These are phyloP conservation scores for Eucalyptus rudis DNA, from an alignment of 345 rosid genomes.

Conservation along the genomic window DNA sequence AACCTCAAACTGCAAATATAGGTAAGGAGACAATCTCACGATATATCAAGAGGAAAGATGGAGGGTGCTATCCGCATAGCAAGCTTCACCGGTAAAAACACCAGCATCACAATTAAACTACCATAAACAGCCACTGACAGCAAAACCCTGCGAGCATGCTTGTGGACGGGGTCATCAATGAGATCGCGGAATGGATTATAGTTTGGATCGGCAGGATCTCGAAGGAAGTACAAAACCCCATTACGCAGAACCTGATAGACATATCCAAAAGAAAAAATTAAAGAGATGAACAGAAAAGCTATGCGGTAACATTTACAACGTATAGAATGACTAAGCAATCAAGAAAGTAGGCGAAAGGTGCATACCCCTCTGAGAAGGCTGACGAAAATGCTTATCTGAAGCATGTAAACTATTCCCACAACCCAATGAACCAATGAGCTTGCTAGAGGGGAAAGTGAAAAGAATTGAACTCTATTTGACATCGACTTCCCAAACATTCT, in stretches of 20 bases:
- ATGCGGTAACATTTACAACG: background rate
- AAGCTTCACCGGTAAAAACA: constrained; percentile 94
- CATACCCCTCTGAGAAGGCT: constrained; percentile 99
- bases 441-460: constrained; percentile 80
- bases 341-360: background rate
- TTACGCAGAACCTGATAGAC: constrained; percentile 73
- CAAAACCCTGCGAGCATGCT: constrained; percentile 91
- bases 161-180: constrained; percentile 97
- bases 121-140: constrained; percentile 95
- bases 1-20: background rate
- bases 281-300: background rate
- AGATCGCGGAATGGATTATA: constrained; percentile 98
- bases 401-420: constrained; percentile 90
- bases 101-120: constrained; percentile 95
- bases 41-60: constrained; percentile 87
- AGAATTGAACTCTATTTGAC: constrained; percentile 79
- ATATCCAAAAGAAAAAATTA: background rate
- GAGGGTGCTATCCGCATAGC: constrained; percentile 86
- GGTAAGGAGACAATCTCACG: constrained; percentile 34
- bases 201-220: constrained; percentile 99
- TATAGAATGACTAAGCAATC: background rate
- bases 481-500: constrained; percentile 95
- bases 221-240: constrained; percentile 86
- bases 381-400: constrained; percentile 95
- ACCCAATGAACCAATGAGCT: constrained; percentile 97